A percentile compares a stretch with the other conserved stretches of the same genome.
phyloP scores from a whole-genome alignment of 768 basidiomycete genomes.

The Leucosporidium yakuticum region DNA sequence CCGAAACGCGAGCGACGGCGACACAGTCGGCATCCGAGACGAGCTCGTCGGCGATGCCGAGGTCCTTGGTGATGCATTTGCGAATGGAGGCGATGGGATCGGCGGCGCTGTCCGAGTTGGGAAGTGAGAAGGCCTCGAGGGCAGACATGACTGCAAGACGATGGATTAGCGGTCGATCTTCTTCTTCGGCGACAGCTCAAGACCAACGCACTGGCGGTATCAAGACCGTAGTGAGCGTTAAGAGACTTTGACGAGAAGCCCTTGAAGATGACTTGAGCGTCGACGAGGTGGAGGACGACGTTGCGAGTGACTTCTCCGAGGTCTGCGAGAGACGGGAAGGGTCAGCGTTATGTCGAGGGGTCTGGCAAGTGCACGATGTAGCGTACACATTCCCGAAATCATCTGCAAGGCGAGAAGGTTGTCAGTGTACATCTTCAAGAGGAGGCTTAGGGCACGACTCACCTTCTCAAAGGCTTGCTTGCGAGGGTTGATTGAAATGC shows the following conservation, averaged over 20 bases:
- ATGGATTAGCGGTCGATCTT: constrained; percentile 43
- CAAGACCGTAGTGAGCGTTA: constrained; percentile 89
- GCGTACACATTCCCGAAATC: constrained; percentile 84
- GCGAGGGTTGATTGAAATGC: constrained; percentile 84
- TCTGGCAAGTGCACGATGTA: neutral
- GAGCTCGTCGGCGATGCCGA: constrained; percentile 19
- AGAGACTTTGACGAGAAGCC: constrained; percentile 66
- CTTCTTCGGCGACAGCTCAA: constrained; percentile 57
- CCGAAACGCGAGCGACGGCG: constrained; percentile 73
- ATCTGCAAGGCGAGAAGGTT: constrained; percentile 46
- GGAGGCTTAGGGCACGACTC: constrained; percentile 64
- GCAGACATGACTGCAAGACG: constrained; percentile 33
- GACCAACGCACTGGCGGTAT: constrained; percentile 84
- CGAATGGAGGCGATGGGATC: constrained; percentile 18
- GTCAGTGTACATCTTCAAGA: neutral
- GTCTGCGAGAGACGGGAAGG: constrained; percentile 44
- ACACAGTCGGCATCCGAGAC: constrained; percentile 52
- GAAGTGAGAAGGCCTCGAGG: constrained; percentile 32
- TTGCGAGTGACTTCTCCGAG: constrained; percentile 89
- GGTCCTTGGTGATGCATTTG: constrained; percentile 18
- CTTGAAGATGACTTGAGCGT: constrained; percentile 57
- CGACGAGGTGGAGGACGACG: constrained; percentile 64
- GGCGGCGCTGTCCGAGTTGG: constrained; percentile 25
- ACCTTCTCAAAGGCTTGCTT: constrained; percentile 94
- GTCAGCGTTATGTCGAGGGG: neutral